Evolutionary conservation across 176 grass and related monocot species (phyloP).

Genomic region (Aegilops longissima): DNA sequence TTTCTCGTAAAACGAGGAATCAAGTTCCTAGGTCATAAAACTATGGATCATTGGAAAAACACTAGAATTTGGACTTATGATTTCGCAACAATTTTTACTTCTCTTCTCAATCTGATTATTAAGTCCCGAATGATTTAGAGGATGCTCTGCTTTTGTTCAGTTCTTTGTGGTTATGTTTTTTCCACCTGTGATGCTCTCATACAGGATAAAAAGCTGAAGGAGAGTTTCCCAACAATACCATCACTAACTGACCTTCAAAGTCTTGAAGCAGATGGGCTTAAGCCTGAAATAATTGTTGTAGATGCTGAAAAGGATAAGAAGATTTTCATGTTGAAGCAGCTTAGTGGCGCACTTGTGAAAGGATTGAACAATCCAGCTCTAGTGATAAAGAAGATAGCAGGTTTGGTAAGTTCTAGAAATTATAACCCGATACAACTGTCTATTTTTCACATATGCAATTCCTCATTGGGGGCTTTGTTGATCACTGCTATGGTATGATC

Average conservation of each 20-base stretch:
- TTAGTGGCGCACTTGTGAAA: conserved; percentile 82
- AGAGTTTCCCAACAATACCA: conserved; percentile 70
- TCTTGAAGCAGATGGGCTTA: conserved; percentile 74
- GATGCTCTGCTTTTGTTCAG: conserved; percentile 16
- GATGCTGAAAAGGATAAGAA: conserved; percentile 95
- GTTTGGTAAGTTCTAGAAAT: conserved; percentile 74
- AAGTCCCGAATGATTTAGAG: not conserved
- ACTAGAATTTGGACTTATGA: not conserved
- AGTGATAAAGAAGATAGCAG: conserved; percentile 97
- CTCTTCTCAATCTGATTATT: conserved; percentile 9
- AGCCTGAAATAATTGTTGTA: conserved; percentile 89
- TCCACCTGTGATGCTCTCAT: conserved; percentile 35
- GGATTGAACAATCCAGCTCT: conserved; percentile 83
- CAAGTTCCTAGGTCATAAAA: conserved; percentile 30
- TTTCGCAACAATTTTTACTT: not conserved
- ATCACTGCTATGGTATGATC: conserved; percentile 1
- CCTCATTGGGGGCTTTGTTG: not conserved
- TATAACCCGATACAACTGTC: not conserved
- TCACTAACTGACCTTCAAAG: conserved; percentile 70
- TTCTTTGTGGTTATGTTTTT: conserved; percentile 17
- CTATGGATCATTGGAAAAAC: not conserved
- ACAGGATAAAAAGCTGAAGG: conserved; percentile 98
- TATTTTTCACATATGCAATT: conserved; percentile 16
- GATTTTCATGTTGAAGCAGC: conserved; percentile 93
- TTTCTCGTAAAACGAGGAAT: not conserved